Evolutionary conservation across 1,139 yeast genomes (phyloP).

Genomic region (Saccharomycopsis hybrid): DNA sequence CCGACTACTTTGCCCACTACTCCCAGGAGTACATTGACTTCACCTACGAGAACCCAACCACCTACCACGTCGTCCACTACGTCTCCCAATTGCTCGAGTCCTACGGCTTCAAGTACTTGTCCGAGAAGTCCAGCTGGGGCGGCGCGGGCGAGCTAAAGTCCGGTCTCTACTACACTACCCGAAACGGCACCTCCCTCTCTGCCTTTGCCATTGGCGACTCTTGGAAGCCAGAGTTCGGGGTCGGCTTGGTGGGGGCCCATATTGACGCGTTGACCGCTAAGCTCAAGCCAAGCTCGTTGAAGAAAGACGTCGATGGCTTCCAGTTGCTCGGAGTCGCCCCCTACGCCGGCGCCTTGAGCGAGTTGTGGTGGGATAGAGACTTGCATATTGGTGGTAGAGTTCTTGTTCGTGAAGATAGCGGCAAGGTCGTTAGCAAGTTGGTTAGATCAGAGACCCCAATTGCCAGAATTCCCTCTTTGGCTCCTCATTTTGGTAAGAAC

Average conservation of each 20-base stretch:
- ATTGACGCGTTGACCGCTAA: slow-evolving; percentile 53
- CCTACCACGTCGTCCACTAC: slow-evolving; percentile 49
- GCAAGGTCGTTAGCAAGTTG: slow-evolving; percentile 36
- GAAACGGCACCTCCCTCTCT: slow-evolving; percentile 49
- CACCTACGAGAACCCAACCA: slow-evolving; percentile 55
- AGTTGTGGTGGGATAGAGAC: slow-evolving; percentile 61
- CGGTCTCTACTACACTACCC: slow-evolving; percentile 48
- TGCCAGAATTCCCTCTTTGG: slow-evolving; percentile 59
- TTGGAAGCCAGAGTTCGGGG: slow-evolving; percentile 53
- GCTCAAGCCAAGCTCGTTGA: slow-evolving; percentile 50
- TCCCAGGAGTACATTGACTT: slow-evolving; percentile 50
- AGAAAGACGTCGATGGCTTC: slow-evolving; percentile 47
- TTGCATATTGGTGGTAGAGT: slow-evolving; percentile 62
- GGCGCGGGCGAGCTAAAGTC: slow-evolving; percentile 29
- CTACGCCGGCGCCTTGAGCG: slow-evolving; percentile 52
- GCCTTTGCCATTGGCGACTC: slow-evolving; percentile 53
- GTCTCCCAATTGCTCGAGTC: slow-evolving; percentile 37
- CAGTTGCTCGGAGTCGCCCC: slow-evolving; percentile 62
- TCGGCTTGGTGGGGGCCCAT: slow-evolving; percentile 56
- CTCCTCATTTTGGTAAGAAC: slow-evolving; percentile 56
- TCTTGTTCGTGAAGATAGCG: slow-evolving; percentile 28
- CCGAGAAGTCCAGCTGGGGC: slow-evolving; percentile 47
- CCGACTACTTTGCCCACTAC: slow-evolving; percentile 31
- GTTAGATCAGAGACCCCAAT: slow-evolving; percentile 59
- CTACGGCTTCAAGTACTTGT: slow-evolving; percentile 47